Base-by-base conservation (phyloP, 768 basidiomycete species). In the Pleurotus pulmonarius region DNA sequence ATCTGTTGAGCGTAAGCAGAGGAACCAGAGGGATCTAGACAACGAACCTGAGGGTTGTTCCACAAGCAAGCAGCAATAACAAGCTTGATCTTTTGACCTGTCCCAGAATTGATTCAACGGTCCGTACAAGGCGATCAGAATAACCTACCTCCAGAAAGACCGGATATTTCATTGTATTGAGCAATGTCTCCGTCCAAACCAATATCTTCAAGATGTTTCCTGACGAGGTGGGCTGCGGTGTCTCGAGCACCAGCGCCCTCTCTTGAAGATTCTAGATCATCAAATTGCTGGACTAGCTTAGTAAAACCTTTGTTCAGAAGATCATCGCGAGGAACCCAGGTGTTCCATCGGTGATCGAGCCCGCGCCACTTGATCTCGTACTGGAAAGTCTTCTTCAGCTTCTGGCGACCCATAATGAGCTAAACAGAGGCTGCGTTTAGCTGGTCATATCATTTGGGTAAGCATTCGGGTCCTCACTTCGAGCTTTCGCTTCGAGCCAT, bases 161-260 rank as follows among this genome's bases (percentile, higher is more conserved):
- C 95, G 37, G 85, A 83, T 66, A 98, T 94, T 74, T 98, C 95
- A 66, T 97, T 96, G 74, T 98, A 98, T 72, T 97, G 93, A 9
- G 95, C 95, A 58, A 98, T 98, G 74, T 98, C 93, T 43, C 95
- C 95, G 73, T 98, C 93, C 39, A 98, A 79, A 37, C 95, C 96
- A 61, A 98, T 92, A 62, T 94, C 94, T 71, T 97, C 94, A 46
- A 98, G 74, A 63, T 95, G 92, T 72, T 94, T 92, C 61, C 95
- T 83, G 46, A 98, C 90, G 46, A 91, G 75, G 63, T 86, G 80
- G 13, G 83, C 83, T 37, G 86, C 74, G 4, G 94, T 96, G 62
- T 98, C 95, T 43, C 94, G 86, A 26, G 88, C 76, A 49, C 95
- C 96, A 56, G 96, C 94, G 59, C 95, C 95, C 72, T 98, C 95